Conservation (phyloP, 2,329 filamentous ascomycete species). For the Chaetomium olivaceum region DNA sequence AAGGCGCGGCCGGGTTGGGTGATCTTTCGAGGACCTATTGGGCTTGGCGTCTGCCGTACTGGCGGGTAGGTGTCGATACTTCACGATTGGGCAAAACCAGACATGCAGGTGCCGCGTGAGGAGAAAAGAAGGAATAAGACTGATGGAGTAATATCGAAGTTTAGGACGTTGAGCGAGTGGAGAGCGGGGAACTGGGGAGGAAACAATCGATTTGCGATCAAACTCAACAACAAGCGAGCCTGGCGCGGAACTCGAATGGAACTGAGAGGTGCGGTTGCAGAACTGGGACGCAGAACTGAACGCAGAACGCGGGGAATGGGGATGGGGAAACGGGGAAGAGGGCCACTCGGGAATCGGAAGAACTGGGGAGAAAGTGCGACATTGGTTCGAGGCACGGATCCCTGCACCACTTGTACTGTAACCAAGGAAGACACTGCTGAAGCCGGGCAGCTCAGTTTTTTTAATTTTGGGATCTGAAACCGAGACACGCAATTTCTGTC, state of each 20-base stretch:
- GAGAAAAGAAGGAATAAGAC: constrained; percentile 12
- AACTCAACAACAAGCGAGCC: constrained; percentile 22
- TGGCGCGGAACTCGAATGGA: constrained; percentile 7
- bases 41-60: constrained; percentile 11
- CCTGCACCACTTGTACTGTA: background rate
- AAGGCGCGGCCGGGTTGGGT: background rate
- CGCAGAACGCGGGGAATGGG: constrained; percentile 26
- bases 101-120: constrained; percentile 25
- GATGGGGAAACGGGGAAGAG: constrained; percentile 25
- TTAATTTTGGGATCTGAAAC: background rate
- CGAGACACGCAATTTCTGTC: background rate
- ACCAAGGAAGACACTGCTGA: background rate
- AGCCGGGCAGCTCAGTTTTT: background rate
- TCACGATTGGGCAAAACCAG: constrained; percentile 30
- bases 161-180: constrained; percentile 23
- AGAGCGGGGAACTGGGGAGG: constrained; percentile 17
- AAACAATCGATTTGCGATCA: constrained; percentile 18
- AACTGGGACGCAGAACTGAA: too few species aligned
- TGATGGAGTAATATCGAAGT: constrained; percentile 20
- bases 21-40: constrained; percentile 1
- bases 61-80: constrained; percentile 10
- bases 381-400: background rate
- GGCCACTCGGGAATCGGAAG: constrained; percentile 9
- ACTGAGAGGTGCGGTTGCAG: constrained; percentile 18
- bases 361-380: background rate